Evolutionary conservation across 2,329 filamentous ascomycete genomes (phyloP).

Genomic region (Cryphonectria japonica): DNA sequence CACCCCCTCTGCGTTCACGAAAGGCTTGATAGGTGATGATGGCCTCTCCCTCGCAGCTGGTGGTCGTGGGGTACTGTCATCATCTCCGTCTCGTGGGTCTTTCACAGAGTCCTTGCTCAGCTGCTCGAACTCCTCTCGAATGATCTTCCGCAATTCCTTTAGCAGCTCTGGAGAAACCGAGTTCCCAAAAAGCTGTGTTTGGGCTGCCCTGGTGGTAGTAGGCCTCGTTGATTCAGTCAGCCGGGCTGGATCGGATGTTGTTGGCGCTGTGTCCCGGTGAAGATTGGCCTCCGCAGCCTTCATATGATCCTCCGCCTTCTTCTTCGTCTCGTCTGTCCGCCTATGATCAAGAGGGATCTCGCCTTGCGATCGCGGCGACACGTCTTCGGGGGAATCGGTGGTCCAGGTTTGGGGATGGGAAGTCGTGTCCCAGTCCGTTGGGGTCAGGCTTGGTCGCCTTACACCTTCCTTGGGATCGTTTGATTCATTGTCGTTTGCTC

Average conservation of each 20-base stretch:
- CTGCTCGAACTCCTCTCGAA: constrained; percentile 32
- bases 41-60: constrained; percentile 8
- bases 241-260: background rate
- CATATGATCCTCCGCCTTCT: constrained; percentile 17
- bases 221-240: background rate
- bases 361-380: constrained; percentile 26
- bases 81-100: constrained; percentile 13
- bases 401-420: constrained; percentile 1
- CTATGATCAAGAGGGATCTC: constrained; percentile 18
- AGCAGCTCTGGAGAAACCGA: constrained; percentile 30
- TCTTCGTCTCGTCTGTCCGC: constrained; percentile 24
- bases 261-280: constrained; percentile 11
- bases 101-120: constrained; percentile 20
- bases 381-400: constrained; percentile 15
- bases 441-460: constrained; percentile 15
- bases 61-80: constrained; percentile 8
- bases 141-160: constrained; percentile 32
- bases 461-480: constrained; percentile 15
- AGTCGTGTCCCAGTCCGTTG: constrained; percentile 15
- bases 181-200: background rate
- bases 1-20: constrained; percentile 13
- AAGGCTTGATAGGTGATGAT: constrained; percentile 14
- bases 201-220: background rate
- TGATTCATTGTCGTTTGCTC: constrained; percentile 17
- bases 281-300: constrained; percentile 13